Evolutionary conservation across 345 rosid genomes (phyloP), one percentile per base, ranked within the genome.

Genomic region (Eutrema japonicum): DNA sequence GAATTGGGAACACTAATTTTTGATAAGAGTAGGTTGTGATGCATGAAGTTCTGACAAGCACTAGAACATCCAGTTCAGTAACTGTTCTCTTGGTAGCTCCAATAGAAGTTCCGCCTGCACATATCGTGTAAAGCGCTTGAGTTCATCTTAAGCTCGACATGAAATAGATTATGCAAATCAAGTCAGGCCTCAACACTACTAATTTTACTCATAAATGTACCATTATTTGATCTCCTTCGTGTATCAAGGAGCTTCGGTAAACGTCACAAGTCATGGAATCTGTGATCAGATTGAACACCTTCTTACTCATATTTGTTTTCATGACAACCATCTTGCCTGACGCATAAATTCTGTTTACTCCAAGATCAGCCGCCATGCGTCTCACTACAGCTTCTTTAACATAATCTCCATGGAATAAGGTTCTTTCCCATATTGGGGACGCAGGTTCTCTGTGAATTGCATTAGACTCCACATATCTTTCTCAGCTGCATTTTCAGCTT

Each of bases 341-440:
- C 53, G 90, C 82, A 80, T 83, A 86, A 51, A 94, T 86, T 84
- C 84, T 80, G 55, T 71, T 82, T 55, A 94, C 86, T 82, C 97
- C 98, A 73, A 94, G 85, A 81, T 94, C 98, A 65, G 98, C 93
- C 5, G 93, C 97, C 97, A 94, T 94, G 82, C 98, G 88, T 81
- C 91, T 88, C 72, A 85, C 90, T 91, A 91, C 26, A 91, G 81
- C 88, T 88, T 91, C 86, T 91, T 94, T 82, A 94, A 83, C 14
- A 89, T 82, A 61, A 87, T 82, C 74, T 87, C 97, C 98, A 89
- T 91, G 62, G 97, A 82, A 67, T 80, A 84, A 48, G 98, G 97
- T 78, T 94, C 97, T 82, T 91, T 94, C 68, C 97, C 96, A 77
- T 85, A 83, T 67, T 91, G 92, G 36, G 90, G 81, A 26, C 95